These are phyloP conservation scores for Phylloporus sp. DNA, from an alignment of 768 basidiomycete genomes.

Conservation along the genomic window DNA sequence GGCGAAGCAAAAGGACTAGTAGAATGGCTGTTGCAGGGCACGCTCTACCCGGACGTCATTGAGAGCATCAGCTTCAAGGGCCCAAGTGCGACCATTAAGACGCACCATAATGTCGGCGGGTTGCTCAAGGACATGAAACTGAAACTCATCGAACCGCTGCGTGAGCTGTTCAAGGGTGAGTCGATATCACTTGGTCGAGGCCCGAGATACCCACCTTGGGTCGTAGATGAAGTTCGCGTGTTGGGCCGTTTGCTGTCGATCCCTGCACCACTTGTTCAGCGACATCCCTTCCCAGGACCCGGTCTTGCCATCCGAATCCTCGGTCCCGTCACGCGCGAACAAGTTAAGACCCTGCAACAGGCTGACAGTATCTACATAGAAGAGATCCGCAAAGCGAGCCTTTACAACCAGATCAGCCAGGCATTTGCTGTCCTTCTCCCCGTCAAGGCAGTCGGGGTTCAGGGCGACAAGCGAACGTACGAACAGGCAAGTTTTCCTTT, in stretches of 20 bases:
- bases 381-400: constrained; percentile 87
- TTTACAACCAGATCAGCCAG: constrained; percentile 93
- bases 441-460: constrained; percentile 95
- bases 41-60: constrained; percentile 97
- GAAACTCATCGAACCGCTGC: constrained; percentile 94
- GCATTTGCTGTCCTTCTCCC: constrained; percentile 96
- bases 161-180: constrained; percentile 96
- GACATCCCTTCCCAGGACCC: constrained; percentile 98
- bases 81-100: constrained; percentile 98
- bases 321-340: constrained; percentile 89
- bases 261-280: constrained; percentile 87
- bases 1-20: constrained; percentile 81
- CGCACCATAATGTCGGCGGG: constrained; percentile 98
- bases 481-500: constrained; percentile 61
- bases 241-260: constrained; percentile 89
- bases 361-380: constrained; percentile 97
- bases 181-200: not conserved
- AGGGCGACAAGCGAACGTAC: constrained; percentile 95
- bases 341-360: constrained; percentile 85
- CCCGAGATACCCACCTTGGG: not conserved
- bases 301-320: constrained; percentile 97
- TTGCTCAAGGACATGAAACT: constrained; percentile 96
- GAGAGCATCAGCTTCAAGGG: constrained; percentile 99
- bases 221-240: constrained; percentile 87
- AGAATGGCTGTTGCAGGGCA: constrained; percentile 97